phyloP scores from a whole-genome alignment of 331 rosid species.

The Pyrus hybrid region DNA sequence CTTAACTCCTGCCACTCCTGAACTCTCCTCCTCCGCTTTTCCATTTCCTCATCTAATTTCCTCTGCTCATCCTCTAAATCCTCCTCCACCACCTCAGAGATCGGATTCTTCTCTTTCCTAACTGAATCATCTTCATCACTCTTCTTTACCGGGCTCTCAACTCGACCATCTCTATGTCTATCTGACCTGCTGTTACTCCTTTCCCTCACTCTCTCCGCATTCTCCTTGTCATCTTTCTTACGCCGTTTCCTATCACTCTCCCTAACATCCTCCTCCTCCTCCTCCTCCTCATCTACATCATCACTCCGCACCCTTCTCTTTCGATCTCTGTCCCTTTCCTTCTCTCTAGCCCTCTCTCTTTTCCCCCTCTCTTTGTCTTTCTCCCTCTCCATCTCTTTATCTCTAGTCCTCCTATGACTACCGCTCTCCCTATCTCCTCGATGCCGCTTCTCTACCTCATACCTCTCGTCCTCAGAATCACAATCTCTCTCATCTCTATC shows the following conservation, averaged over 20 bases:
- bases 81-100: slow-evolving; percentile 38
- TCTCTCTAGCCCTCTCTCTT: slow-evolving; percentile 5
- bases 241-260: slow-evolving; percentile 62
- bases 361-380: slow-evolving; percentile 13
- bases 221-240: slow-evolving; percentile 52
- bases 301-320: slow-evolving; percentile 41
- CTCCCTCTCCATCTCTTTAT: slow-evolving; percentile 24
- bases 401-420: slow-evolving; percentile 20
- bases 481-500: not conserved
- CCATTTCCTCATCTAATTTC: slow-evolving; percentile 87
- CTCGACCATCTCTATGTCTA: slow-evolving; percentile 40
- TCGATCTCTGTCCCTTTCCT: slow-evolving; percentile 40
- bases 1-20: slow-evolving; percentile 88
- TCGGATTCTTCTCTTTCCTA: slow-evolving; percentile 25
- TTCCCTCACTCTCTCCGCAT: slow-evolving; percentile 41
- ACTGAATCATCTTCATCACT: slow-evolving; percentile 41
- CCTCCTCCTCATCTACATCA: slow-evolving; percentile 29
- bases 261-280: slow-evolving; percentile 17
- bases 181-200: slow-evolving; percentile 38
- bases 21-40: slow-evolving; percentile 88
- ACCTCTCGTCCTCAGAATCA: slow-evolving; percentile 30
- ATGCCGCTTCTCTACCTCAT: slow-evolving; percentile 29
- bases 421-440: slow-evolving; percentile 31
- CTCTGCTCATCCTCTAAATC: slow-evolving; percentile 76
- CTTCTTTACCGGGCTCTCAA: slow-evolving; percentile 48